These are phyloP conservation scores for Starmera dryadoides DNA, from an alignment of 805 yeast genomes.

Conservation along the genomic window DNA sequence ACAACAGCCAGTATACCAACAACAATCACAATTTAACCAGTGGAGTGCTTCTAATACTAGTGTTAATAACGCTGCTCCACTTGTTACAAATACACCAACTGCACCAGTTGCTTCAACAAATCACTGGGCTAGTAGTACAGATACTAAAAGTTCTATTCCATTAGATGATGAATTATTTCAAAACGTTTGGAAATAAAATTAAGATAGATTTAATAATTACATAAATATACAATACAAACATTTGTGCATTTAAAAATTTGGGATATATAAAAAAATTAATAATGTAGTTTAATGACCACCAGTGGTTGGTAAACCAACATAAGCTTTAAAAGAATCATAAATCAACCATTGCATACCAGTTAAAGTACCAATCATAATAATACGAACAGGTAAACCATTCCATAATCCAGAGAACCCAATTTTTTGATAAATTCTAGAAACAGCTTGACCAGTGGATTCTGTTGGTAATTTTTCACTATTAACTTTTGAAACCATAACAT, in stretches of 20 bases:
- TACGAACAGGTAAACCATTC: slow-evolving; percentile 93
- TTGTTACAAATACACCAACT: slow-evolving; percentile 25
- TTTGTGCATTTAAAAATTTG: background rate
- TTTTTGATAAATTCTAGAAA: slow-evolving; percentile 64
- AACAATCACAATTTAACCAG: background rate
- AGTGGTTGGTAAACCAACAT: slow-evolving; percentile 90
- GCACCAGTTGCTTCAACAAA: slow-evolving; percentile 7
- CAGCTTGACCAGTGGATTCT: slow-evolving; percentile 63
- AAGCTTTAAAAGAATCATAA: slow-evolving; percentile 94
- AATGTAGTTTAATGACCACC: slow-evolving; percentile 37
- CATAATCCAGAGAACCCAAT: slow-evolving; percentile 91
- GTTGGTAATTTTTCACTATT: slow-evolving; percentile 61
- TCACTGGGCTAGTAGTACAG: slow-evolving; percentile 1
- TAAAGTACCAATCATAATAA: slow-evolving; percentile 94
- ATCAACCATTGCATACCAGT: slow-evolving; percentile 97
- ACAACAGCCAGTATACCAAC: slow-evolving; percentile 3
- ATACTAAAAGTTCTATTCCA: slow-evolving; percentile 9
- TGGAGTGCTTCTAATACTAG: background rate
- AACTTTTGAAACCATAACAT: slow-evolving; percentile 93
- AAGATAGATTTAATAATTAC: background rate
- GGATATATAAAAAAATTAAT: background rate
- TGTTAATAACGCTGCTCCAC: background rate
- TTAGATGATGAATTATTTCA: slow-evolving; percentile 62
- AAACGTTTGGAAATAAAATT: slow-evolving; percentile 52
- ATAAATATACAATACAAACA: background rate